phyloP scores from a whole-genome alignment of 2,329 filamentous ascomycete species.

The Penicillium paneum region DNA sequence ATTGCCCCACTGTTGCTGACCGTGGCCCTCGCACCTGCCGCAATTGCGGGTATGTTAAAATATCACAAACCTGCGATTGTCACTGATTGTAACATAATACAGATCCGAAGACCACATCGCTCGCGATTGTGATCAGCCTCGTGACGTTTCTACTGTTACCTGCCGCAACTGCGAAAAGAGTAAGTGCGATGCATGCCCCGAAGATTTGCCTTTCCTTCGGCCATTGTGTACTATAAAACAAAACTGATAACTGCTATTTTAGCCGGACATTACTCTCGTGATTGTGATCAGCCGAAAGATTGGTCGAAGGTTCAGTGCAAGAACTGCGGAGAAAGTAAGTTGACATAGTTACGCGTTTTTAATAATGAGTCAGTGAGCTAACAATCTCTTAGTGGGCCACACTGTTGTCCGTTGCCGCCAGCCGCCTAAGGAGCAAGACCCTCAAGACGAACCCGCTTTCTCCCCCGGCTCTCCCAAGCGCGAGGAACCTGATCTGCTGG shows the following conservation, averaged over 20 bases:
- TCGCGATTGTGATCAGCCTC: constrained; percentile 44
- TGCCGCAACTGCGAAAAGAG: constrained; percentile 48
- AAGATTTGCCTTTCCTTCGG: no score
- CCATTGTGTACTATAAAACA: not conserved
- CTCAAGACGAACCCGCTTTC: not conserved
- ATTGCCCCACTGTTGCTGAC: constrained; percentile 41
- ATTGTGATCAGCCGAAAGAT: constrained; percentile 45
- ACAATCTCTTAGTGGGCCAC: constrained; percentile 40
- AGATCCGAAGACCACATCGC: constrained; percentile 44
- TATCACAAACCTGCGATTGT: not conserved
- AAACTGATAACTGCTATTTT: constrained; percentile 10
- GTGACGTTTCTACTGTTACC: constrained; percentile 38
- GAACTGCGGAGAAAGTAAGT: constrained; percentile 45
- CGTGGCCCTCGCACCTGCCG: constrained; percentile 37
- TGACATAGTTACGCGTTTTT: not conserved
- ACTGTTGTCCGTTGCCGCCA: constrained; percentile 40
- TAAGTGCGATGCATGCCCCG: constrained; percentile 16
- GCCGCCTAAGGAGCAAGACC: constrained; percentile 18
- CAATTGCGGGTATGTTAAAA: constrained; percentile 44
- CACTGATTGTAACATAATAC: constrained; percentile 15
- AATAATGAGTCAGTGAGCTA: constrained; percentile 5
- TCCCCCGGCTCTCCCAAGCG: not conserved
- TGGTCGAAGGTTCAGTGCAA: constrained; percentile 46
- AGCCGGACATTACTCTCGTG: constrained; percentile 44
- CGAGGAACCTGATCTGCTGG: not conserved